A percentile compares a stretch with the other conserved stretches of the same genome.
These are phyloP conservation scores for Pilobolus umbonatus DNA, from an alignment of 192 early-diverging fungal species.

Conservation along the genomic window DNA sequence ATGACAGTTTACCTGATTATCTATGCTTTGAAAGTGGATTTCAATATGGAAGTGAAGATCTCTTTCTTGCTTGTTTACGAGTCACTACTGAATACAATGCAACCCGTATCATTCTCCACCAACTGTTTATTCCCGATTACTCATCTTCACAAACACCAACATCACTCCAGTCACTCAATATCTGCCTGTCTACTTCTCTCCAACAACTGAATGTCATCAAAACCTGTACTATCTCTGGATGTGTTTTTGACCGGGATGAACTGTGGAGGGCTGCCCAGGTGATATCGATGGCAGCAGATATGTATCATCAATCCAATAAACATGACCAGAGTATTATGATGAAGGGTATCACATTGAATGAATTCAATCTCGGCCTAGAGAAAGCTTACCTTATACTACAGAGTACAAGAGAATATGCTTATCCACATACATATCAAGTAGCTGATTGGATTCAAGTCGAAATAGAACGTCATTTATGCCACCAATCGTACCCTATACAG, in stretches of 20 bases:
- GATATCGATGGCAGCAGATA: slow-evolving; percentile 20
- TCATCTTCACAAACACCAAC: slow-evolving; percentile 11
- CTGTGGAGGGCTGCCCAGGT: slow-evolving; percentile 33
- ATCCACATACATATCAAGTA: slow-evolving; percentile 21
- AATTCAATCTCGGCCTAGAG: slow-evolving; percentile 14
- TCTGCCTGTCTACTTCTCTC: slow-evolving; percentile 23
- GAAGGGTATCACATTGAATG: slow-evolving; percentile 16
- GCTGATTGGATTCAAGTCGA: slow-evolving; percentile 34
- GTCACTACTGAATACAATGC: slow-evolving; percentile 36
- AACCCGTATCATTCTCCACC: slow-evolving; percentile 34
- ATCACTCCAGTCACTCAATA: slow-evolving; percentile 27
- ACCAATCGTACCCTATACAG: slow-evolving; percentile 2
- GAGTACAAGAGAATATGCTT: slow-evolving; percentile 25
- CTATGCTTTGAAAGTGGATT: slow-evolving; percentile 34
- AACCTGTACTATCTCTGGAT: slow-evolving; percentile 13
- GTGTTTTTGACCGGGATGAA: slow-evolving; percentile 36
- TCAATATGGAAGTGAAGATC: slow-evolving; percentile 32
- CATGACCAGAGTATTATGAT: slow-evolving; percentile 14
- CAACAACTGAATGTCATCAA: slow-evolving; percentile 19
- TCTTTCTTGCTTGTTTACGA: slow-evolving; percentile 27
- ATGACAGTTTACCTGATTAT: slow-evolving; percentile 19
- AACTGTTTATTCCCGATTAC: slow-evolving; percentile 29
- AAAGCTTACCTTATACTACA: slow-evolving; percentile 20
- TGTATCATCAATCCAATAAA: slow-evolving; percentile 11
- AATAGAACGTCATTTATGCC: slow-evolving; percentile 15